Evolutionary conservation across 2,329 filamentous ascomycete species (phyloP), one percentile per base, ranked within the genome.

Genomic region (Colletotrichum magnum): DNA sequence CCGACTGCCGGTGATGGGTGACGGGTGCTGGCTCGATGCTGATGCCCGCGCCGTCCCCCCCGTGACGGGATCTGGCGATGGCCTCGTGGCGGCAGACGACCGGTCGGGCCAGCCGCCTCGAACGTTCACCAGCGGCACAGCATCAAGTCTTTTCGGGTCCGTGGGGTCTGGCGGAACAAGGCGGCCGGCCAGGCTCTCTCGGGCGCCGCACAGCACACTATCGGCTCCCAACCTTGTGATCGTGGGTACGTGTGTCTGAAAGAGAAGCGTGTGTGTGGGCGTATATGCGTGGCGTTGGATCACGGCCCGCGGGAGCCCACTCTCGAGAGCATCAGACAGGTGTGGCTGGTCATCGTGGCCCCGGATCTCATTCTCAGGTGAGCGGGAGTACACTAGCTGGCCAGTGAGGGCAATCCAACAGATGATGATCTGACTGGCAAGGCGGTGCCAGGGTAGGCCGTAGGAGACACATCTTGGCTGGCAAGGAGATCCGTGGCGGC

Each of bases 211-310:
- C 4, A 3, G 15, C 13, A 41, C 4, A 3, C 57, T 9, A 2
- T 9, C 28, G 28, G 6, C 28, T 32, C 28, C 7, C 28, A 7
- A 32, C 6, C 28, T 32, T 32, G 28, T 32, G 28, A 32, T 32
- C 28, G 28, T 7, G 28, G 28, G 28, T 32, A 7, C 28, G 28
- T 32, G 28, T 9, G 28, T 32, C 5, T 9, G 28, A 32, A 9
- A 32, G 32, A 24, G 9, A 39, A n/a, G 28, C 21, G 21, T 32
- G 13, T 32, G 15, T 24, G 16, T 16, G 43, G 43, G 43, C 13
- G n/a, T 47, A 1, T 43, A 16, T 16, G 43, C 32, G 63, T 66
- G 67, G 67, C 57, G 52, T 50, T 70, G 68, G 58, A 50, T 54
- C 6, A 53, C 64, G 64, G 58, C 68, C 68, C 68, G 68, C 13